Evolutionary conservation across 164 flowering plant genomes (phyloP).

Genomic region (Magnolia kwangsiensis): DNA sequence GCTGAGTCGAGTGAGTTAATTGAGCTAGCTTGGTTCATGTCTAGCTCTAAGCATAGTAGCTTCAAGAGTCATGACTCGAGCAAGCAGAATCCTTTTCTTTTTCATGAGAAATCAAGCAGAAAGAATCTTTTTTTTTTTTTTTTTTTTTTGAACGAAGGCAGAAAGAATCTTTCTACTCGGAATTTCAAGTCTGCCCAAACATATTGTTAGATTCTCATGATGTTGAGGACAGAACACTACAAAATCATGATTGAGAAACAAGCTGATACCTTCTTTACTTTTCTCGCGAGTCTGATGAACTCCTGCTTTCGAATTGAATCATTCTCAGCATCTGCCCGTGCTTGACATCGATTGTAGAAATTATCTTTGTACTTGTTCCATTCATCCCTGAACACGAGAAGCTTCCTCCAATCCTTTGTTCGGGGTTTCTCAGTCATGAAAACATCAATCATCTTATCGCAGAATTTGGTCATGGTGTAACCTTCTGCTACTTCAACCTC

Average conservation of each 20-base stretch:
- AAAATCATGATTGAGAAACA: background rate
- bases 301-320: constrained; percentile 56
- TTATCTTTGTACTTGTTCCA: constrained; percentile 76
- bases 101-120: too few relatives aligned
- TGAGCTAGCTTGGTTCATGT: too few relatives aligned
- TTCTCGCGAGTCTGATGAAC: constrained; percentile 39
- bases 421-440: constrained; percentile 77
- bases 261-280: constrained; percentile 70
- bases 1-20: too few relatives aligned
- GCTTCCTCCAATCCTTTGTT: constrained; percentile 78
- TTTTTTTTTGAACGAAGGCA: too few relatives aligned
- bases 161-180: too few relatives aligned
- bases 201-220: background rate
- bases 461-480: constrained; percentile 71
- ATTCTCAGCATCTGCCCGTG: constrained; percentile 52
- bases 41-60: too few relatives aligned
- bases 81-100: too few relatives aligned
- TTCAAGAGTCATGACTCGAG: too few relatives aligned
- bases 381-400: constrained; percentile 77
- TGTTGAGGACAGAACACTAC: background rate
- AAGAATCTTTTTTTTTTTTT: too few relatives aligned
- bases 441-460: constrained; percentile 81
- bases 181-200: too few relatives aligned
- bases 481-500: constrained; percentile 77
- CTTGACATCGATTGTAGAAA: constrained; percentile 61